Evolutionary conservation across 805 yeast genomes (phyloP).

Genomic region (Sugiyamaella floridensis): DNA sequence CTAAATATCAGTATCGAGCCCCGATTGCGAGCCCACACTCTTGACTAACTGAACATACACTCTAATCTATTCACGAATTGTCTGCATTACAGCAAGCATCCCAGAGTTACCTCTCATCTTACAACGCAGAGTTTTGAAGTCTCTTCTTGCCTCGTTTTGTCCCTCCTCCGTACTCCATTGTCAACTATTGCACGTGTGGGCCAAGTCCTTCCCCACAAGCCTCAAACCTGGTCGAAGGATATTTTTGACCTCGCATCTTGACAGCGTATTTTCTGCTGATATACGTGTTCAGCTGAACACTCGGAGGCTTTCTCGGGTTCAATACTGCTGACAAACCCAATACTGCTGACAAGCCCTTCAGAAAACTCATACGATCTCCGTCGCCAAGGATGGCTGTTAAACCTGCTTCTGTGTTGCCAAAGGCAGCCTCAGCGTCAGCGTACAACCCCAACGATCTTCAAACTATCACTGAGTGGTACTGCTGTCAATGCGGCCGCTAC

Average conservation of each 20-base stretch:
- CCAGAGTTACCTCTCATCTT: no score
- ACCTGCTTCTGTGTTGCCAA: neutral
- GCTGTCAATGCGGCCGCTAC: slow-evolving; percentile 30
- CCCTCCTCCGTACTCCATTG: neutral
- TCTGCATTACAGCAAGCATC: no score
- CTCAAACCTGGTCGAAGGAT: neutral
- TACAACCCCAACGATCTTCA: slow-evolving; percentile 20
- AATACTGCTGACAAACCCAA: no score
- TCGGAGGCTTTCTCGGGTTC: no score
- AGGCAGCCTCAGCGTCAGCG: neutral
- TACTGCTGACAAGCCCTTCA: no score
- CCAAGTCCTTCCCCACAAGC: neutral
- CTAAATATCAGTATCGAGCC: neutral
- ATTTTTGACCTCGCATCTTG: neutral
- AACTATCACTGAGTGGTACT: slow-evolving; percentile 30
- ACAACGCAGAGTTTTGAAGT: no score
- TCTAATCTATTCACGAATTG: neutral
- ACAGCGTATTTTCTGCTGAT: neutral
- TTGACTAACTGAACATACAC: neutral
- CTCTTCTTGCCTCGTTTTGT: no score
- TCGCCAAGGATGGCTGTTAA: neutral
- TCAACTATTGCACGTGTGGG: neutral
- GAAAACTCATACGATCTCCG: no score
- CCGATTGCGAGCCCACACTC: neutral
- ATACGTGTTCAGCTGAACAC: no score